Percentiles rank a stretch among this genome's conserved stretches.
phyloP scores from a whole-genome alignment of 2,329 filamentous ascomycete genomes.

The Zymoseptoria ardabiliae region DNA sequence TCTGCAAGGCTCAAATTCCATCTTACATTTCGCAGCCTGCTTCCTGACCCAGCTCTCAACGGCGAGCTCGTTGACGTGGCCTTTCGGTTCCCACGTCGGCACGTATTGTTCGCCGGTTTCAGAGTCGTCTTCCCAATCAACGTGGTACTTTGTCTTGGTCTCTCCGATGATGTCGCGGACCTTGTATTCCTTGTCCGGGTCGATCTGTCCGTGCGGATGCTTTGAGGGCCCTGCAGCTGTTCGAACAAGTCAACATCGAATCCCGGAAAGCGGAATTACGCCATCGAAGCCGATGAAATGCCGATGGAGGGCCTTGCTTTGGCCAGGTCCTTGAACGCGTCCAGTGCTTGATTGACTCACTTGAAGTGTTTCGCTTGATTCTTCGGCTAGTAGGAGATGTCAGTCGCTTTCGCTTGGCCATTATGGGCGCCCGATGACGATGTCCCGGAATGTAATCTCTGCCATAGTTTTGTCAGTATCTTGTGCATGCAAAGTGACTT shows the following conservation, averaged over 20 bases:
- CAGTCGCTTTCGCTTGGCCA: constrained; percentile 17
- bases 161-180: constrained; percentile 29
- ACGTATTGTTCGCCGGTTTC: constrained; percentile 42
- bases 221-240: constrained; percentile 4
- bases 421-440: constrained; percentile 7
- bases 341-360: not conserved
- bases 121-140: constrained; percentile 52
- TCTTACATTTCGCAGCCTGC: constrained; percentile 14
- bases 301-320: not conserved
- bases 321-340: not conserved
- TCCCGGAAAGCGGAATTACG: not conserved
- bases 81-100: constrained; percentile 46
- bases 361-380: not conserved
- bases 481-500: not conserved
- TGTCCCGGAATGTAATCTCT: not conserved
- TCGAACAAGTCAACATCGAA: not conserved
- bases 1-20: not conserved
- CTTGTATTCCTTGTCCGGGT: constrained; percentile 20
- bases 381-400: constrained; percentile 13
- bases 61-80: constrained; percentile 29
- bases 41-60: constrained; percentile 31
- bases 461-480: constrained; percentile 8
- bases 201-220: constrained; percentile 24
- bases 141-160: constrained; percentile 38
- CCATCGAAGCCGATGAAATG: not conserved